phyloP scores from a whole-genome alignment of 345 rosid genomes.

The Arabis hirsuta region DNA sequence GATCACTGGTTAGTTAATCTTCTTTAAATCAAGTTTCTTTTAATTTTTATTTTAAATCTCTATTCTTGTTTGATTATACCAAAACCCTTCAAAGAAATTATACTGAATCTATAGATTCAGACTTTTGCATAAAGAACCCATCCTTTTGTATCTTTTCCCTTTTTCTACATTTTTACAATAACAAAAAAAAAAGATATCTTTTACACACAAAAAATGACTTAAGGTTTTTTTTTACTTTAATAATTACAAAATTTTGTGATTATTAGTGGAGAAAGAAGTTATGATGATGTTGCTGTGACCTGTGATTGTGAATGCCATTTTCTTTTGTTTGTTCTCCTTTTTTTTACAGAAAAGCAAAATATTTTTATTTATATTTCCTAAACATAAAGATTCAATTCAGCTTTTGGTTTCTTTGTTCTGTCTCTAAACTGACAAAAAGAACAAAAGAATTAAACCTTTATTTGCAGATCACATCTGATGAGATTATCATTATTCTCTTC shows the following conservation, averaged over 20 bases:
- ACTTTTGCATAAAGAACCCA: slow-evolving; percentile 24
- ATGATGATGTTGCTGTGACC: slow-evolving; percentile 33
- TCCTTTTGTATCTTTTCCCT: slow-evolving; percentile 18
- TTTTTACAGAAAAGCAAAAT: slow-evolving; percentile 36
- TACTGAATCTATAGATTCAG: slow-evolving; percentile 29
- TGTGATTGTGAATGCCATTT: slow-evolving; percentile 42
- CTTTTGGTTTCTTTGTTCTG: slow-evolving; percentile 37
- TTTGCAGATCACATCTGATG: slow-evolving; percentile 39
- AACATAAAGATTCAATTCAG: slow-evolving; percentile 21
- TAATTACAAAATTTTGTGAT: slow-evolving; percentile 8
- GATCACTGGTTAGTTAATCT: slow-evolving; percentile 78
- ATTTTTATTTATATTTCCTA: slow-evolving; percentile 1
- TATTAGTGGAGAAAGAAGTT: neutral
- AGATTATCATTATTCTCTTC: slow-evolving; percentile 41
- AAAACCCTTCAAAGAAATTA: slow-evolving; percentile 14
- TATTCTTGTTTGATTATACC: slow-evolving; percentile 8
- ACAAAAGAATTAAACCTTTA: slow-evolving; percentile 41
- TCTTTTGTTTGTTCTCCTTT: slow-evolving; percentile 28
- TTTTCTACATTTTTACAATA: slow-evolving; percentile 17
- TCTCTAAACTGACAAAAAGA: slow-evolving; percentile 44
- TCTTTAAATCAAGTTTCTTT: slow-evolving; percentile 15
- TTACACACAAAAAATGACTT: slow-evolving; percentile 2
- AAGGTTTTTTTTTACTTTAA: neutral
- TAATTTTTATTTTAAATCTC: too few relatives aligned
- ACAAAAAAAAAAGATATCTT: slow-evolving; percentile 14